Percentiles rank a stretch among this genome's conserved stretches.
phyloP scores from a whole-genome alignment of 352 stramenopile genomes.

The Pythium grandisporangium region DNA sequence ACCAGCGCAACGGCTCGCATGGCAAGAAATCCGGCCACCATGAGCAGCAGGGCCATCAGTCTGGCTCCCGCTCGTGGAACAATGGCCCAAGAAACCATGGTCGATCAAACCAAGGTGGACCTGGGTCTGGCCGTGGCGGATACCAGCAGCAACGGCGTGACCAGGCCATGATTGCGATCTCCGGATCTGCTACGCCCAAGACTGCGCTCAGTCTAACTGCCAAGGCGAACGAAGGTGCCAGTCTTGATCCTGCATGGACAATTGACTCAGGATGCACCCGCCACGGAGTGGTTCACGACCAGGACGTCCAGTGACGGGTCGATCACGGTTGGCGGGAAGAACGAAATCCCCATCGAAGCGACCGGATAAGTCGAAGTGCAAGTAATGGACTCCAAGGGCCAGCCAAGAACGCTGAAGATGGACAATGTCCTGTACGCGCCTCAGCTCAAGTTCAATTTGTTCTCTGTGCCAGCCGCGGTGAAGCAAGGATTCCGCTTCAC shows the following conservation, averaged over 20 bases:
- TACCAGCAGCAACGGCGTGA: neutral
- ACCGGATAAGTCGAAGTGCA: slow-evolving; percentile 9
- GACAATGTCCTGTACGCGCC: slow-evolving; percentile 6
- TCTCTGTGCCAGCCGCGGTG: neutral
- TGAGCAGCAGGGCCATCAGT: neutral
- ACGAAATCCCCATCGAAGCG: slow-evolving; percentile 6
- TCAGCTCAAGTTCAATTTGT: slow-evolving; percentile 4
- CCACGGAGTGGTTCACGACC: slow-evolving; percentile 3
- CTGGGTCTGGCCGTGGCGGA: too few species aligned
- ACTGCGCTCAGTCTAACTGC: neutral
- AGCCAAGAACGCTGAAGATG: neutral
- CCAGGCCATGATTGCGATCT: neutral
- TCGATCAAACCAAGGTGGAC: neutral
- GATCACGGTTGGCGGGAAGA: slow-evolving; percentile 6
- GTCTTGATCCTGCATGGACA: slow-evolving; percentile 1
- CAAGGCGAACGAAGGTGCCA: neutral
- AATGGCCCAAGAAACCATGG: too few species aligned
- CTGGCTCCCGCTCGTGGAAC: neutral
- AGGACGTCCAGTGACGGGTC: slow-evolving; percentile 1
- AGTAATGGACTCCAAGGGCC: slow-evolving; percentile 12
- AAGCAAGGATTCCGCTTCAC: slow-evolving; percentile 1
- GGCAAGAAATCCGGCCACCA: neutral
- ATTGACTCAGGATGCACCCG: slow-evolving; percentile 10
- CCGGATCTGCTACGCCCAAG: neutral
- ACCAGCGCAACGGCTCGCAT: neutral